Base-by-base conservation (phyloP, 768 basidiomycete species). In the Lactifluus volemus region DNA sequence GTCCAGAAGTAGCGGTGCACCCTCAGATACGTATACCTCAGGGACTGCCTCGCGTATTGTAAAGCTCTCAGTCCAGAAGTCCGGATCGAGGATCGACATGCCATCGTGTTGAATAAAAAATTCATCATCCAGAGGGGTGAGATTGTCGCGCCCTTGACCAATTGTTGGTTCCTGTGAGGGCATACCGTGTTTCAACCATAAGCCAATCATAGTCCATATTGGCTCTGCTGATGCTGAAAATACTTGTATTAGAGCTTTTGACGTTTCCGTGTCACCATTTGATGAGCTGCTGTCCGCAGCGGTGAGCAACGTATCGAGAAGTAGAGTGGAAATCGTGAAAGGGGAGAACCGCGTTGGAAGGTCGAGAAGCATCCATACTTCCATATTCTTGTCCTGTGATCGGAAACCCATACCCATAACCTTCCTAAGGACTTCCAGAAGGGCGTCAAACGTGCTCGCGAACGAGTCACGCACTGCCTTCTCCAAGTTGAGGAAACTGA, bases 71-170 rank as follows among this genome's bases (percentile, higher is more conserved):
- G 78, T 74, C 90, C 90, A 93, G 68, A 90, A 90, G 58, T 91
- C 88, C 0, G 84, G 85, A 67, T 88, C 85, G 67, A 83, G 62
- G 38, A 70, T 59, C 9, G 63, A 58, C 48, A 88, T 74, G 19
- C 83, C 84, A 67, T 81, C 89, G 62, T 81, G 80, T 67, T 88
- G 86, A 49, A 93, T 82, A 71, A 92, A 92, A 72, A 91, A 91
- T 67, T 93, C 90, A 11, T 85, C 84, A 19, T 86, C 84, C 1
- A 86, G 74, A 47, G 63, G 55, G 55, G 49, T 67, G 41, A 50
- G 60, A 17, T 65, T 65, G 29, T 63, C 32, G 29, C 21, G 21
- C 50, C 30, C 48, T 38, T 59, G 52, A 38, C 44, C 15, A n/a
- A 50, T 41, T 34, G 60, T 21, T 42, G 59, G 52, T 19, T 72